Conservation (phyloP, 116 monocot genomes). For the Iris pallida region DNA sequence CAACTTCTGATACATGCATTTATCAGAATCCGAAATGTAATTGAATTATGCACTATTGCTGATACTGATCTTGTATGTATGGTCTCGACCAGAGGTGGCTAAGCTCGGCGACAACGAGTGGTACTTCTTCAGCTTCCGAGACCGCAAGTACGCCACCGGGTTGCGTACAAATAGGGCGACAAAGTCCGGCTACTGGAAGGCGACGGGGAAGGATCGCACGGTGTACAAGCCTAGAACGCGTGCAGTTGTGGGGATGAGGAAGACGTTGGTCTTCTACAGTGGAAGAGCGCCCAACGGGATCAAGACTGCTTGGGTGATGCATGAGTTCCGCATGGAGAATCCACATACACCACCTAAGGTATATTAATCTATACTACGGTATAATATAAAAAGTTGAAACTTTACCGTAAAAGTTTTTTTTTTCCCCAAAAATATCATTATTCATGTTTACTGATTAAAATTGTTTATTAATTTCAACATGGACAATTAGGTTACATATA, state of each 20-base stretch:
- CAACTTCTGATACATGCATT: too few relatives aligned
- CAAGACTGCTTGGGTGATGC: slow-evolving; percentile 90
- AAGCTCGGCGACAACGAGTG: slow-evolving; percentile 59
- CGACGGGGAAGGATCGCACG: slow-evolving; percentile 55
- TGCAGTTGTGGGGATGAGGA: slow-evolving; percentile 65
- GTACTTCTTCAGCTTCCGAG: slow-evolving; percentile 77
- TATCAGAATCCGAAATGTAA: too few relatives aligned
- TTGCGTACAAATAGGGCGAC: slow-evolving; percentile 61
- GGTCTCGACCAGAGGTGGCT: slow-evolving; percentile 37
- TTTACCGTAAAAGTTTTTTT: too few relatives aligned
- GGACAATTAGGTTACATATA: too few relatives aligned
- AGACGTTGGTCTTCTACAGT: slow-evolving; percentile 83
- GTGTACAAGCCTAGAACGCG: slow-evolving; percentile 20
- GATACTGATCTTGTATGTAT: neutral
- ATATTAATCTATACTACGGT: too few relatives aligned
- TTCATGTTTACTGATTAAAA: too few relatives aligned
- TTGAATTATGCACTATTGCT: neutral
- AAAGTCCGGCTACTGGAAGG: slow-evolving; percentile 67
- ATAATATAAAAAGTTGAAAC: too few relatives aligned
- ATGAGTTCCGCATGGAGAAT: slow-evolving; percentile 72
- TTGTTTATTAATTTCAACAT: too few relatives aligned
- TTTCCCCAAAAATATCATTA: too few relatives aligned
- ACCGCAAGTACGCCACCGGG: slow-evolving; percentile 65
- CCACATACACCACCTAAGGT: slow-evolving; percentile 69
- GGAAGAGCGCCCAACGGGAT: slow-evolving; percentile 79